Percentiles rank a stretch among this genome's conserved stretches.
Evolutionary conservation across 768 basidiomycete genomes (phyloP).

Genomic region (Daedaleopsis nitida): DNA sequence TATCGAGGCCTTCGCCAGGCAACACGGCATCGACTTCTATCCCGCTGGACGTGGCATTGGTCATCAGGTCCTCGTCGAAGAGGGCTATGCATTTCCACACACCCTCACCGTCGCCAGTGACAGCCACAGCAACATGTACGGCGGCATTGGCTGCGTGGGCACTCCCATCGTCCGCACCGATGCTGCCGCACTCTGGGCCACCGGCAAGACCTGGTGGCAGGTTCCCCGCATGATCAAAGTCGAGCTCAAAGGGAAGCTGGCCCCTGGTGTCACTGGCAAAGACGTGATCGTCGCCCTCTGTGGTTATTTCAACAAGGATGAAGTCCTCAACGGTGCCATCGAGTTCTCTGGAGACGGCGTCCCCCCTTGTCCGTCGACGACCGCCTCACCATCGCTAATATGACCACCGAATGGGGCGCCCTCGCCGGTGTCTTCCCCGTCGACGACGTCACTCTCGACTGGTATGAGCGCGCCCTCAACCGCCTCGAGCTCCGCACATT

Average conservation of each 20-base stretch:
- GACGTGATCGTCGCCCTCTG: slow-evolving; percentile 98
- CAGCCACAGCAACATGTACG: slow-evolving; percentile 99
- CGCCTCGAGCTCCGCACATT: slow-evolving; percentile 81
- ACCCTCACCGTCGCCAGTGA: slow-evolving; percentile 96
- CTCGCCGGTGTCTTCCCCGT: slow-evolving; percentile 94
- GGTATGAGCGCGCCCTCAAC: slow-evolving; percentile 79
- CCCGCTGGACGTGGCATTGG: slow-evolving; percentile 98
- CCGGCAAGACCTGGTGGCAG: slow-evolving; percentile 99
- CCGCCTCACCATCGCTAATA: slow-evolving; percentile 95
- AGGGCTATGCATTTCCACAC: slow-evolving; percentile 96
- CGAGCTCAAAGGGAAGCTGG: slow-evolving; percentile 79
- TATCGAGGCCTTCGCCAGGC: slow-evolving; percentile 88
- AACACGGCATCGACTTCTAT: slow-evolving; percentile 89
- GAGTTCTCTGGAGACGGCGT: slow-evolving; percentile 95
- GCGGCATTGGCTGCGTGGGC: slow-evolving; percentile 95
- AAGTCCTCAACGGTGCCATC: slow-evolving; percentile 95
- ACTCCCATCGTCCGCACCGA: slow-evolving; percentile 97
- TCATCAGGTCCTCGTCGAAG: slow-evolving; percentile 96
- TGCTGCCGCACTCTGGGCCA: slow-evolving; percentile 95
- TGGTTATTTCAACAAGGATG: slow-evolving; percentile 93
- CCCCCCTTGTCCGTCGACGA: slow-evolving; percentile 80
- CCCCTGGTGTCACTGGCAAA: slow-evolving; percentile 93
- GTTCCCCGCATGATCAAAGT: slow-evolving; percentile 96
- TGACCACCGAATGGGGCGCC: slow-evolving; percentile 99
- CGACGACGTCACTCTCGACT: slow-evolving; percentile 76